phyloP scores from a whole-genome alignment of 768 basidiomycete species.

The Boletus tylopilopsis region DNA sequence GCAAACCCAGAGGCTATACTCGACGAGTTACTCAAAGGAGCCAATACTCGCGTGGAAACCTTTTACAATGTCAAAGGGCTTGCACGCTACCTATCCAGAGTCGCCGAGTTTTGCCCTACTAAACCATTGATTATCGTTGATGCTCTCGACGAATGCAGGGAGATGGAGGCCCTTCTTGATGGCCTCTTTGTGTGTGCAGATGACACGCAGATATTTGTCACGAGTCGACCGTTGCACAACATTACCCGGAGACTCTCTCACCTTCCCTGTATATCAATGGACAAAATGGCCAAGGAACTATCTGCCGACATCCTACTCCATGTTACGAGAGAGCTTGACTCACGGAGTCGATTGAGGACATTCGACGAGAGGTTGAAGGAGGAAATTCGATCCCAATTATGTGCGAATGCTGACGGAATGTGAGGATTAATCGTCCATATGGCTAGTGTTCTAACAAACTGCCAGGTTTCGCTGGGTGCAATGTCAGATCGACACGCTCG shows the following conservation, averaged over 20 bases:
- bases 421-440: not conserved
- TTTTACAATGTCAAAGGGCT: slow-evolving; percentile 7
- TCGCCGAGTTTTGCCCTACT: not conserved
- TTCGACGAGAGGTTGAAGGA: slow-evolving; percentile 1
- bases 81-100: not conserved
- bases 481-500: slow-evolving; percentile 13
- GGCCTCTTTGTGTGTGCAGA: slow-evolving; percentile 1
- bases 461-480: slow-evolving; percentile 17
- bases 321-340: slow-evolving; percentile 9
- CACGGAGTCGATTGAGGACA: slow-evolving; percentile 1
- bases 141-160: slow-evolving; percentile 22
- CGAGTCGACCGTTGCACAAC: slow-evolving; percentile 6
- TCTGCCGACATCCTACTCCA: slow-evolving; percentile 8
- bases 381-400: slow-evolving; percentile 6
- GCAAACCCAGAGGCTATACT: not conserved
- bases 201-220: slow-evolving; percentile 2
- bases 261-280: slow-evolving; percentile 11
- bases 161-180: slow-evolving; percentile 5
- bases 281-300: not conserved
- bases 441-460: not conserved
- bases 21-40: slow-evolving; percentile 3
- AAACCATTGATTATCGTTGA: slow-evolving; percentile 17
- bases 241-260: not conserved
- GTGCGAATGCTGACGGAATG: slow-evolving; percentile 20
- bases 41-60: not conserved